Percentiles rank a stretch among this genome's conserved stretches.
Evolutionary conservation across 208 protist species (phyloP).

Genomic region (Plasmodiophora brassicae): DNA sequence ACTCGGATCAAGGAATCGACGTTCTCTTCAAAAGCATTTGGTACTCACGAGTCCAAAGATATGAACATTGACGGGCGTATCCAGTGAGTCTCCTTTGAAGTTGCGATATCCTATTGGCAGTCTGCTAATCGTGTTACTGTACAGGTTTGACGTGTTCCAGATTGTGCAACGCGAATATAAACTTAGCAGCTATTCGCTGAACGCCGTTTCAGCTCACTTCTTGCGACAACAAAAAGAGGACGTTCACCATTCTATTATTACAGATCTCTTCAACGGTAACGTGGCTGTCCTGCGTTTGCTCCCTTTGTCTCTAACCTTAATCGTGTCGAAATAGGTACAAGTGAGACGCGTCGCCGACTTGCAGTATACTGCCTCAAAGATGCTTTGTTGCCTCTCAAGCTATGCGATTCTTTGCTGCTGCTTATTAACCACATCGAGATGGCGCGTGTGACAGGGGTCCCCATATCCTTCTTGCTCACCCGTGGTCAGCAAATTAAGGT

Average conservation of each 20-base stretch:
- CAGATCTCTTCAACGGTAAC: slow-evolving; percentile 47
- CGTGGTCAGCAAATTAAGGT: slow-evolving; percentile 98
- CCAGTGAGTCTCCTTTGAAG: slow-evolving; percentile 47
- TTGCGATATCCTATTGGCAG: neutral
- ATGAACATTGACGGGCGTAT: slow-evolving; percentile 90
- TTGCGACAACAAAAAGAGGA: slow-evolving; percentile 99
- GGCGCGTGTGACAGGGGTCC: slow-evolving; percentile 96
- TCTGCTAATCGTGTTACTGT: neutral
- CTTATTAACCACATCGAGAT: slow-evolving; percentile 98
- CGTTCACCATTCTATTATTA: slow-evolving; percentile 97
- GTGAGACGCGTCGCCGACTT: slow-evolving; percentile 90
- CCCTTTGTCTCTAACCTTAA: neutral
- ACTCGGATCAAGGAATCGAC: slow-evolving; percentile 75
- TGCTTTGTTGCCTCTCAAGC: slow-evolving; percentile 63
- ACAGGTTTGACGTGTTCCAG: slow-evolving; percentile 89
- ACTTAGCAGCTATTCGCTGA: slow-evolving; percentile 98
- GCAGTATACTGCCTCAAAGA: slow-evolving; percentile 97
- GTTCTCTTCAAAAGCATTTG: slow-evolving; percentile 92
- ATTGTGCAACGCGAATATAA: slow-evolving; percentile 95
- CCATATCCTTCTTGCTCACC: slow-evolving; percentile 86
- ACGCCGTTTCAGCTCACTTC: slow-evolving; percentile 95
- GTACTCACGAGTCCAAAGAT: slow-evolving; percentile 94
- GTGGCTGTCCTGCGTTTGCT: too few species aligned
- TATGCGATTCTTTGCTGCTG: slow-evolving; percentile 97
- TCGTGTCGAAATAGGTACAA: slow-evolving; percentile 75